Percentiles rank a stretch among this genome's conserved stretches.
Conservation (phyloP, 371 early-diverging fungal genomes). For the Haplosporangium sp. region DNA sequence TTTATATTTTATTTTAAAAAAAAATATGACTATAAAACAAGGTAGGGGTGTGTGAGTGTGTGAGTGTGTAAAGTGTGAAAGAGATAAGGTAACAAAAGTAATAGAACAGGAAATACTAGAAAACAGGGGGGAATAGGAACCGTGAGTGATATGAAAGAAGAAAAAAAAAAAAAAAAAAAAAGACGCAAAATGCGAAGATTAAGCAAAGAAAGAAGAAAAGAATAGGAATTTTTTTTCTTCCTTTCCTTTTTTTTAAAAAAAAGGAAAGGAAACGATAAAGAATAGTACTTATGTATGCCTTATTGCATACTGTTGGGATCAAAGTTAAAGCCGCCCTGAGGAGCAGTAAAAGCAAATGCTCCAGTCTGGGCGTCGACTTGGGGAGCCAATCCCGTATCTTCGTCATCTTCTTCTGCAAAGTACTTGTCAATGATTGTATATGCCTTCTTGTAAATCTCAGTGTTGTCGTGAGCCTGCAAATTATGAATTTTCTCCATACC, state of each 20-base stretch:
- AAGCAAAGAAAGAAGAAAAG: too few relatives aligned
- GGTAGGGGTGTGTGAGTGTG: too few relatives aligned
- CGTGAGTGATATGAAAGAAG: too few relatives aligned
- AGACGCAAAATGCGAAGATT: too few relatives aligned
- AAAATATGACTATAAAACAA: not conserved
- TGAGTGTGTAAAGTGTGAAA: too few relatives aligned
- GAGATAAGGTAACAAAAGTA: too few relatives aligned
- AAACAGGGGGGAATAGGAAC: too few relatives aligned
- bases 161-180: too few relatives aligned
- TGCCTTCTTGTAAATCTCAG: conserved; percentile 96
- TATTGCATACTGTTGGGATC: conserved; percentile 51
- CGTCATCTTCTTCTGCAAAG: conserved; percentile 91
- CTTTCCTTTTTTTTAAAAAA: not conserved
- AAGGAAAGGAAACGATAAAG: not conserved
- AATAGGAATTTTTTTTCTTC: not conserved
- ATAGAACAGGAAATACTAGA: too few relatives aligned
- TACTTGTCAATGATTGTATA: conserved; percentile 94
- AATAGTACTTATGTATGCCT: not conserved
- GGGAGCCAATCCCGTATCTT: conserved; percentile 75
- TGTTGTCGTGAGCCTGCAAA: conserved; percentile 92
- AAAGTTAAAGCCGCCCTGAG: conserved; percentile 84
- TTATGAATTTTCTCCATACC: conserved; percentile 94
- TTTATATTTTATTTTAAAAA: not conserved
- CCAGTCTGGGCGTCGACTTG: conserved; percentile 78
- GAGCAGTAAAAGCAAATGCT: conserved; percentile 77